These are phyloP conservation scores for Sordaria brevicollis DNA, from an alignment of 495 filamentous ascomycete genomes.

Conservation along the genomic window DNA sequence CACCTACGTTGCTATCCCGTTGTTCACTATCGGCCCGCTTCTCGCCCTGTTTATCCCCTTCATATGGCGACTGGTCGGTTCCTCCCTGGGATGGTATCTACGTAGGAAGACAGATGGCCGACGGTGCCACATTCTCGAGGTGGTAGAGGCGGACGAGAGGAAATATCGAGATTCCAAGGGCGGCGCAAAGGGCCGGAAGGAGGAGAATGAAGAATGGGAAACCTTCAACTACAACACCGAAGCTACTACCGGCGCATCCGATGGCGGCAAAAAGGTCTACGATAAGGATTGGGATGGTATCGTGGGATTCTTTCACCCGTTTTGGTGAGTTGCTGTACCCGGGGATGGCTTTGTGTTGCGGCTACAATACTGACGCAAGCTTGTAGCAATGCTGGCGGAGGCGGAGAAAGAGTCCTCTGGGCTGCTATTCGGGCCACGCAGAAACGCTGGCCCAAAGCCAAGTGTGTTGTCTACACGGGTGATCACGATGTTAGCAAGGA, in stretches of 20 bases:
- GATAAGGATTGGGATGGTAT: conserved; percentile 65
- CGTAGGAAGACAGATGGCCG: conserved; percentile 54
- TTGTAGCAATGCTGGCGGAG: conserved; percentile 84
- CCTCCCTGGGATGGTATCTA: conserved; percentile 52
- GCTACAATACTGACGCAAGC: background rate
- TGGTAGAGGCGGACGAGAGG: conserved; percentile 50
- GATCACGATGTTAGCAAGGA: conserved; percentile 79
- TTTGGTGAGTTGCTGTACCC: conserved; percentile 51
- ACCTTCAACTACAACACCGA: conserved; percentile 41
- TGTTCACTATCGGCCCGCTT: conserved; percentile 17
- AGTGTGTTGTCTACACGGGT: conserved; percentile 88
- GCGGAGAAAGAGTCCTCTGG: conserved; percentile 94
- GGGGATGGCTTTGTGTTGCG: background rate
- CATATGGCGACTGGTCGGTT: conserved; percentile 30
- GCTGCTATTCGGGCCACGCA: conserved; percentile 89
- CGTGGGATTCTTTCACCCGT: conserved; percentile 95
- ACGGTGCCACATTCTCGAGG: conserved; percentile 49
- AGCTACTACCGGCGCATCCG: conserved; percentile 36
- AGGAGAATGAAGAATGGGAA: conserved; percentile 47
- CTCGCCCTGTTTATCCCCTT: conserved; percentile 21
- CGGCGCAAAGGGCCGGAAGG: conserved; percentile 15
- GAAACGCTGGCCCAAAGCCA: conserved; percentile 74
- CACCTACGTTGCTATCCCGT: conserved; percentile 10
- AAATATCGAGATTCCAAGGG: conserved; percentile 29
- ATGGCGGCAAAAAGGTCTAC: conserved; percentile 40